phyloP scores from a whole-genome alignment of 257 asterid species.

The Ilex aquifolium region DNA sequence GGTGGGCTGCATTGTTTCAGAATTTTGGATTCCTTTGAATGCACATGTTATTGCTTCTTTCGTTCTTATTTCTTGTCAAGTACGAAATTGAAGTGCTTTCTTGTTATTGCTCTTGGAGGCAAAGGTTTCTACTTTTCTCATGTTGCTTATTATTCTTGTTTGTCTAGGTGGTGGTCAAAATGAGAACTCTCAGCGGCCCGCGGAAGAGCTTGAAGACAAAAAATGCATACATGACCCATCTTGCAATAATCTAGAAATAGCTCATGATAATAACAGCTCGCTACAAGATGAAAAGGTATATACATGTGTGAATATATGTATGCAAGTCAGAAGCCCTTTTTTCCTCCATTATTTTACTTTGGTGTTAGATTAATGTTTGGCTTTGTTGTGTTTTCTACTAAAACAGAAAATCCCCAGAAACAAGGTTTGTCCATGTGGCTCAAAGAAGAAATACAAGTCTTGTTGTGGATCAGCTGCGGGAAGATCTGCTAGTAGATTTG shows the following conservation, averaged over 20 bases:
- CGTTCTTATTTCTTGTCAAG: neutral
- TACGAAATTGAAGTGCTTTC: neutral
- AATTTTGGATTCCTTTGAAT: no score
- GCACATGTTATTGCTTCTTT: no score
- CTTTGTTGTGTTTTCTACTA: conserved; percentile 12
- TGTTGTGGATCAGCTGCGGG: conserved; percentile 78
- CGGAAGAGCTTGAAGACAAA: conserved; percentile 24
- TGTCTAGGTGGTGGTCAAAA: conserved; percentile 33
- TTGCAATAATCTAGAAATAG: conserved; percentile 29
- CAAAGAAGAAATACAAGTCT: conserved; percentile 81
- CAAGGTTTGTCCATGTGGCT: conserved; percentile 84
- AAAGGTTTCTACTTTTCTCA: conserved; percentile 1
- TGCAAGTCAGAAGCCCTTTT: conserved; percentile 3
- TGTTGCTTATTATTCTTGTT: conserved; percentile 16
- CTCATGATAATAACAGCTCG: conserved; percentile 16
- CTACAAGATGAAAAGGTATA: conserved; percentile 63
- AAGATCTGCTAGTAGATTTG: conserved; percentile 47
- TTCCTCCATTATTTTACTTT: conserved; percentile 4
- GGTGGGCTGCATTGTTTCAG: no score
- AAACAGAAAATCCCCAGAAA: conserved; percentile 65
- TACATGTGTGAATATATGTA: conserved; percentile 9
- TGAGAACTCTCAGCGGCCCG: conserved; percentile 27
- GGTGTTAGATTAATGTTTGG: conserved; percentile 9
- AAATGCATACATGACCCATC: conserved; percentile 25
- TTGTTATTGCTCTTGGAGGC: conserved; percentile 5